phyloP scores from a whole-genome alignment of 495 filamentous ascomycete genomes.

The Penicillium coffeae region DNA sequence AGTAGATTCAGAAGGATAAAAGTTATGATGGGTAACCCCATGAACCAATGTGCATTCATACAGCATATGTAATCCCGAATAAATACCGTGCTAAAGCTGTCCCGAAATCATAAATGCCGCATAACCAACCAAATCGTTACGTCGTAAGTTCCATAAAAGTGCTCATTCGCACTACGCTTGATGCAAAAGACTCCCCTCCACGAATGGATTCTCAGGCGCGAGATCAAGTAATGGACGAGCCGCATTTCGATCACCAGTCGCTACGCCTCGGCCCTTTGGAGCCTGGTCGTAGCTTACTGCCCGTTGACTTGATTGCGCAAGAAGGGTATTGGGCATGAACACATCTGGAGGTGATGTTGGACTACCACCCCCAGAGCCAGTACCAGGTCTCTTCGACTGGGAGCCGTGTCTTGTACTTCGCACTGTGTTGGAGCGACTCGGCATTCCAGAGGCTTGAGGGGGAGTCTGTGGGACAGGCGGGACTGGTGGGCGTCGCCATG shows the following conservation, averaged over 20 bases:
- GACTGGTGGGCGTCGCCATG: slow-evolving; percentile 45
- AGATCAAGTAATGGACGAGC: slow-evolving; percentile 56
- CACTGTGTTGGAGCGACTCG: slow-evolving; percentile 27
- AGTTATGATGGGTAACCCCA: no score
- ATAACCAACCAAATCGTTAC: neutral
- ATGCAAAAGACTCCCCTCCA: slow-evolving; percentile 51
- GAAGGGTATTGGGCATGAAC: slow-evolving; percentile 38
- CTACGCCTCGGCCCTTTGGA: slow-evolving; percentile 45
- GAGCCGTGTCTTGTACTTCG: slow-evolving; percentile 23
- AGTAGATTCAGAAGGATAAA: no score
- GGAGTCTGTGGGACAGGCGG: slow-evolving; percentile 20
- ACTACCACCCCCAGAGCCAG: slow-evolving; percentile 14
- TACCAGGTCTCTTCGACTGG: slow-evolving; percentile 12
- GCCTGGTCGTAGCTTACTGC: slow-evolving; percentile 2
- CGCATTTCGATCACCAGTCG: slow-evolving; percentile 48
- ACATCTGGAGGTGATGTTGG: slow-evolving; percentile 19
- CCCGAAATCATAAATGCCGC: neutral
- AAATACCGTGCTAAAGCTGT: no score
- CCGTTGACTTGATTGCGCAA: slow-evolving; percentile 19
- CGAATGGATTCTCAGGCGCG: slow-evolving; percentile 47
- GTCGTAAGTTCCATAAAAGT: neutral
- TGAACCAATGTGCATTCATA: no score
- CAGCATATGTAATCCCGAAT: no score
- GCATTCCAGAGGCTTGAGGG: neutral
- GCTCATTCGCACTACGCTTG: slow-evolving; percentile 23